Evolutionary conservation across 2,329 filamentous ascomycete genomes (phyloP).

Genomic region (Fusarium stilboides): DNA sequence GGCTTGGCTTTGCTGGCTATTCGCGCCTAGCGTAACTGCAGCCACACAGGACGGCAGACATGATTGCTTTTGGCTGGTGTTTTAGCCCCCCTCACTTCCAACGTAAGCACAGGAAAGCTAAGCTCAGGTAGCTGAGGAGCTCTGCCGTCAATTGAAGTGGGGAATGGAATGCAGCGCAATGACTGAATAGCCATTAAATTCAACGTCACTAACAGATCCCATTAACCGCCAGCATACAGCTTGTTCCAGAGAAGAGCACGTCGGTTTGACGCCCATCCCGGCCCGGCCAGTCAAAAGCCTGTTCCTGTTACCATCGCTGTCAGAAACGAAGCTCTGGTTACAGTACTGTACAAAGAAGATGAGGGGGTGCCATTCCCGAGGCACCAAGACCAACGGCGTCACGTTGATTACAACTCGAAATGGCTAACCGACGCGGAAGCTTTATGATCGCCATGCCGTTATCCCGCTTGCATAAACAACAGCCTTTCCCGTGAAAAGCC

Average conservation of each 20-base stretch:
- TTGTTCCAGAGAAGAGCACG: not conserved
- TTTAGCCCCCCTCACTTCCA: slow-evolving; percentile 36
- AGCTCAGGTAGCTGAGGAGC: slow-evolving; percentile 4
- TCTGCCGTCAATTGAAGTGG: not conserved
- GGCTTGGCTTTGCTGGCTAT: not conserved
- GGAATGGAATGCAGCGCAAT: not conserved
- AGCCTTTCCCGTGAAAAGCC: slow-evolving; percentile 9
- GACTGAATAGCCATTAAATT: not conserved
- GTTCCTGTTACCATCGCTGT: not conserved
- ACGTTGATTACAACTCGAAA: slow-evolving; percentile 36
- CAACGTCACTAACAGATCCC: not conserved
- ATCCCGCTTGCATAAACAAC: slow-evolving; percentile 18
- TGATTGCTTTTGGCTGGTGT: slow-evolving; percentile 30
- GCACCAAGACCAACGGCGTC: slow-evolving; percentile 34
- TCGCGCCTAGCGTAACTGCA: slow-evolving; percentile 39
- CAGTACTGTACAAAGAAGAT: slow-evolving; percentile 1
- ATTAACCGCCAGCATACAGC: not conserved
- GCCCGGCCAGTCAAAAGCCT: not conserved
- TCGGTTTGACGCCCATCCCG: not conserved
- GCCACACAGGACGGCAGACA: slow-evolving; percentile 22
- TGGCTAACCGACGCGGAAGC: slow-evolving; percentile 23
- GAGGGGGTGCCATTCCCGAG: slow-evolving; percentile 34
- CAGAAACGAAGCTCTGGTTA: slow-evolving; percentile 3
- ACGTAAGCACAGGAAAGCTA: slow-evolving; percentile 22
- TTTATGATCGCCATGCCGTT: slow-evolving; percentile 28